Evolutionary conservation across 129 eudicot species (phyloP).

Genomic region (Lactuca saligna): DNA sequence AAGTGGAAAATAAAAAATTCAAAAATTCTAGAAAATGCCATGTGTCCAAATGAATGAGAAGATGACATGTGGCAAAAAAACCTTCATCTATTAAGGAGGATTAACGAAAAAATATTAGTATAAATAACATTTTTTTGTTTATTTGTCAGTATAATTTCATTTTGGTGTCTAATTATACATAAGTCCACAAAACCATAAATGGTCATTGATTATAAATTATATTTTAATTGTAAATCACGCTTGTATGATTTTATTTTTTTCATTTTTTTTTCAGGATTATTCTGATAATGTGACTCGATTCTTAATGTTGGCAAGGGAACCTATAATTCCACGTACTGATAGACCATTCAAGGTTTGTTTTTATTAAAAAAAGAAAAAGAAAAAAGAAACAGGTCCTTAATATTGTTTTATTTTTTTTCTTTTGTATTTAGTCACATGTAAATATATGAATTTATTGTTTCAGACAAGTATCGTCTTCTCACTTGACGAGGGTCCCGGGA

Average conservation of each 20-base stretch:
- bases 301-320: conserved; percentile 93
- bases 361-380: background rate
- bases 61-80: no score
- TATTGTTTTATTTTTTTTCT: background rate
- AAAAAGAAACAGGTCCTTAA: background rate
- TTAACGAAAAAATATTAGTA: no score
- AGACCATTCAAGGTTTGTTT: conserved; percentile 86
- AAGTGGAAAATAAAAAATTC: no score
- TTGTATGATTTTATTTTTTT: conserved; percentile 12
- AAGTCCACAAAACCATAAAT: background rate
- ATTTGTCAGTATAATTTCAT: no score
- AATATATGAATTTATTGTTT: conserved; percentile 12
- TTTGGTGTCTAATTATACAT: no score
- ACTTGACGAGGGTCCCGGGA: conserved; percentile 94
- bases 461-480: conserved; percentile 97
- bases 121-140: no score
- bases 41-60: no score
- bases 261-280: conserved; percentile 59
- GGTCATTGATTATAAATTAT: background rate
- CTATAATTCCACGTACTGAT: conserved; percentile 82
- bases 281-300: conserved; percentile 93
- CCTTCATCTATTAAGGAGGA: no score
- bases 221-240: background rate
- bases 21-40: no score
- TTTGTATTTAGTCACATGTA: background rate